These are phyloP conservation scores for Pythium angustatum DNA, from an alignment of 352 stramenopile species.

Conservation along the genomic window DNA sequence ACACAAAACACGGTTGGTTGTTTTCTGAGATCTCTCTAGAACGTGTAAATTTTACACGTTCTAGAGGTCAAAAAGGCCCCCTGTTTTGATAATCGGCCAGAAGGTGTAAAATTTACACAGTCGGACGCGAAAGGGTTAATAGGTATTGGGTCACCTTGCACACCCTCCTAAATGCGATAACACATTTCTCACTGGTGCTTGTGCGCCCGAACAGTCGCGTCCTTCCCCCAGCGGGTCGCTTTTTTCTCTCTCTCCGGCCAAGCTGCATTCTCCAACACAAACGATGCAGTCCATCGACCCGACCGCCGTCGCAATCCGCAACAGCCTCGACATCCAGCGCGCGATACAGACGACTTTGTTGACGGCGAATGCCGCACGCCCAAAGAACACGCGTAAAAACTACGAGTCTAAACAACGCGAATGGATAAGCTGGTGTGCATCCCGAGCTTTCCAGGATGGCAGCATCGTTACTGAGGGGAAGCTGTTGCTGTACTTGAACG, in stretches of 20 bases:
- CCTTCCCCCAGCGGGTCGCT: too few species aligned
- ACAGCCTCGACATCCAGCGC: not conserved
- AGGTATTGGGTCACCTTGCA: too few species aligned
- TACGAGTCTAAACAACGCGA: not conserved
- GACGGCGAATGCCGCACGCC: not conserved
- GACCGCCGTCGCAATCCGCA: too few species aligned
- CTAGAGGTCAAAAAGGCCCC: conserved; percentile 6
- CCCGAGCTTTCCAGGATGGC: not conserved
- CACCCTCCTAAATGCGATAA: too few species aligned
- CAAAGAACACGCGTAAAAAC: not conserved
- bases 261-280: too few species aligned
- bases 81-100: conserved; percentile 9
- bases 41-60: conserved; percentile 16
- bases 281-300: too few species aligned
- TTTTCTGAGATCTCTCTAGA: conserved; percentile 1
- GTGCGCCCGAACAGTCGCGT: too few species aligned
- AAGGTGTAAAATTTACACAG: conserved; percentile 12
- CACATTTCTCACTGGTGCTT: too few species aligned
- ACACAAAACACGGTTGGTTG: conserved; percentile 13
- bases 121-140: conserved; percentile 12
- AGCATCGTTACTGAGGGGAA: not conserved
- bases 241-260: too few species aligned
- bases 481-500: not conserved
- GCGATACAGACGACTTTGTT: not conserved
- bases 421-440: not conserved